Conservation (phyloP, 176 grass and related monocot species). For the Eremochloa ophiuroides region DNA sequence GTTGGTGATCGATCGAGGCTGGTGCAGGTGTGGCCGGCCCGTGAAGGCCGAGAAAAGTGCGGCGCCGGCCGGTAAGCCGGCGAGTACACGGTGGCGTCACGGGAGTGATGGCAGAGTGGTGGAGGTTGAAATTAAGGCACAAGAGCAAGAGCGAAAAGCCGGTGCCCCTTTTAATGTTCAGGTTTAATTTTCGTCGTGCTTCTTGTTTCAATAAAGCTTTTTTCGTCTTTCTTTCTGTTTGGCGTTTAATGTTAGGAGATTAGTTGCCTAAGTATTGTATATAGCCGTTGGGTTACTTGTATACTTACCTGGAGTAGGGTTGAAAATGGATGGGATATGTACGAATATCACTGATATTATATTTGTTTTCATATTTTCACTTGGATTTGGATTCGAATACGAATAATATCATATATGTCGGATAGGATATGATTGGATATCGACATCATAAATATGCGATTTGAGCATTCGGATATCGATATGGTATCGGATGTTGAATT, state of each 20-base stretch:
- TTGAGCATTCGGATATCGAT: no score
- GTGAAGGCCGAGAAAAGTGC: neutral
- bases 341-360: no score
- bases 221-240: neutral
- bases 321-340: no score
- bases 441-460: no score
- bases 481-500: no score
- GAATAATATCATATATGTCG: no score
- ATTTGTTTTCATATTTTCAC: no score
- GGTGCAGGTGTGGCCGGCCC: neutral
- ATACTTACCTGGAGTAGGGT: no score
- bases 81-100: slow-evolving; percentile 17
- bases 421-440: no score
- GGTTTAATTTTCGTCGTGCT: neutral
- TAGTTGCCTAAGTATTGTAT: neutral
- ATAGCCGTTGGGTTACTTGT: neutral
- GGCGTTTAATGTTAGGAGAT: neutral
- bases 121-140: neutral
- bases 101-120: slow-evolving; percentile 19
- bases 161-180: slow-evolving; percentile 16
- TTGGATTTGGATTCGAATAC: no score
- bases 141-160: slow-evolving; percentile 9
- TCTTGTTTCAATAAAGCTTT: neutral
- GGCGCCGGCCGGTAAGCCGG: slow-evolving; percentile 31
- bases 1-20: neutral